Conservation (phyloP, 1,284 basidiomycete species). For the Ustilago cynodontis region DNA sequence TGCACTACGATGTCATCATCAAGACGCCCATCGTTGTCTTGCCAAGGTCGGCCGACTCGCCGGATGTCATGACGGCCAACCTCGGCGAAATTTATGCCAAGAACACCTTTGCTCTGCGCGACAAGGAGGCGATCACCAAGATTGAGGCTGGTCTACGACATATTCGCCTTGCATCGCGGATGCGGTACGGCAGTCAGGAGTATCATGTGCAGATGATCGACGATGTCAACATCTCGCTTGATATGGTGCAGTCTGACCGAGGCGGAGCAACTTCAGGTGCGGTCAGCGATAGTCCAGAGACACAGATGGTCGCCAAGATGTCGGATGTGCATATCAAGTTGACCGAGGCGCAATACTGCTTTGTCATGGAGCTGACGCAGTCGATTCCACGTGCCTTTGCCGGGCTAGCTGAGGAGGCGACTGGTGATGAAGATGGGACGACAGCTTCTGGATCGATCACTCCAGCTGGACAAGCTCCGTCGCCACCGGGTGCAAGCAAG, state of each 20-base stretch:
- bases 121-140: slow-evolving; percentile 63
- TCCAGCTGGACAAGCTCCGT: background rate
- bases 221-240: slow-evolving; percentile 84
- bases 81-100: slow-evolving; percentile 89
- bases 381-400: slow-evolving; percentile 80
- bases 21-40: slow-evolving; percentile 94
- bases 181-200: slow-evolving; percentile 54
- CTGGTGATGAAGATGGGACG: slow-evolving; percentile 51
- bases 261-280: slow-evolving; percentile 12
- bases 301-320: slow-evolving; percentile 77
- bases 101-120: slow-evolving; percentile 77
- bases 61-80: slow-evolving; percentile 82
- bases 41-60: slow-evolving; percentile 79
- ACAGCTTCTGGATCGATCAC: slow-evolving; percentile 35
- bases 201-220: slow-evolving; percentile 82
- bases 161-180: slow-evolving; percentile 77
- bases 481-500: slow-evolving; percentile 11
- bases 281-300: slow-evolving; percentile 69
- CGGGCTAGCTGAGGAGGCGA: slow-evolving; percentile 64
- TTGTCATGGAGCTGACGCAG: slow-evolving; percentile 80
- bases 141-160: slow-evolving; percentile 85
- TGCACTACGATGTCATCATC: slow-evolving; percentile 90
- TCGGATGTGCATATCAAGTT: slow-evolving; percentile 91
- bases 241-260: slow-evolving; percentile 76
- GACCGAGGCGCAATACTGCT: slow-evolving; percentile 88